phyloP scores from a whole-genome alignment of 1,284 basidiomycete species.

The Boletus mariae region DNA sequence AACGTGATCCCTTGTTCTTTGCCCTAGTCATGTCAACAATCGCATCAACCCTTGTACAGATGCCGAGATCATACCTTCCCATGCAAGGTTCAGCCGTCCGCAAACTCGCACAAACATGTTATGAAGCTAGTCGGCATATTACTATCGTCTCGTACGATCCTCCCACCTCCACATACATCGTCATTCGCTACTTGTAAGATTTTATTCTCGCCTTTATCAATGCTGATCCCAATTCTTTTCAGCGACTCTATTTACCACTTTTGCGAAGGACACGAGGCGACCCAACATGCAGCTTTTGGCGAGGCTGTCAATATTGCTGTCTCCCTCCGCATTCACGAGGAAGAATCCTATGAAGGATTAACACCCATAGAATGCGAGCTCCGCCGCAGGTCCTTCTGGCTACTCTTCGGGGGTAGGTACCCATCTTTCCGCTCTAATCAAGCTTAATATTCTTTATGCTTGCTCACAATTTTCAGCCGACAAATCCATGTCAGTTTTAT shows the following conservation, averaged over 20 bases:
- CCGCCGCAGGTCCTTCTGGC: constrained; percentile 78
- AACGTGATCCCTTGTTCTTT: constrained; percentile 82
- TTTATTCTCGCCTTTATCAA: constrained; percentile 7
- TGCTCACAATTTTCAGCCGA: constrained; percentile 51
- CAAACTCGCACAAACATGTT: constrained; percentile 72
- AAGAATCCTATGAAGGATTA: constrained; percentile 72
- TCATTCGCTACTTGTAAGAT: constrained; percentile 79
- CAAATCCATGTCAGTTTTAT: constrained; percentile 82
- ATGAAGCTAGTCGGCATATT: constrained; percentile 78
- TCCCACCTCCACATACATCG: constrained; percentile 75
- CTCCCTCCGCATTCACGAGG: constrained; percentile 79
- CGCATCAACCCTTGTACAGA: constrained; percentile 78
- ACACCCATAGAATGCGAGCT: constrained; percentile 85
- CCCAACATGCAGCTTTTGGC: constrained; percentile 80
- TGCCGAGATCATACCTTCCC: constrained; percentile 76
- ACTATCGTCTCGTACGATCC: constrained; percentile 78
- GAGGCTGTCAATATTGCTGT: constrained; percentile 80
- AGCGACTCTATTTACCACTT: constrained; percentile 83
- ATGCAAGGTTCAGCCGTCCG: constrained; percentile 76
- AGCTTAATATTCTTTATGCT: background rate
- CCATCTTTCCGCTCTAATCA: background rate
- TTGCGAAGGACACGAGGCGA: constrained; percentile 82
- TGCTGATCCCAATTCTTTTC: constrained; percentile 11
- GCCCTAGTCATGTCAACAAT: constrained; percentile 83
- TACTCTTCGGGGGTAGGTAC: constrained; percentile 73